Evolutionary conservation across 2,329 filamentous ascomycete species (phyloP).

Genomic region (Pseudogymnoascus sp.): DNA sequence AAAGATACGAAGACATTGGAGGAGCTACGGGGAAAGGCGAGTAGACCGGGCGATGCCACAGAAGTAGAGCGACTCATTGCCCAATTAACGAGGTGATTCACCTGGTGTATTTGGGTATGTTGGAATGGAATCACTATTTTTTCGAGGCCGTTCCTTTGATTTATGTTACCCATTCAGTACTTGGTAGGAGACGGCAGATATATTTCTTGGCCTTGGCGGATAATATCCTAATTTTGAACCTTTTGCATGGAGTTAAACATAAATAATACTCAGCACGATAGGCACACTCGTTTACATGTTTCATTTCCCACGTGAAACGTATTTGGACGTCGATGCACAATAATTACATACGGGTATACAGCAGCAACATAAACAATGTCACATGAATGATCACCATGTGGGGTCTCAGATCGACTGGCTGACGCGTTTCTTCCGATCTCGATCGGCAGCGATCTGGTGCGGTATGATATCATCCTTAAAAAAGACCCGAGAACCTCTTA

Average conservation of each 20-base stretch:
- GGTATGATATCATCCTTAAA: not conserved
- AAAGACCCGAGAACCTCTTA: not conserved
- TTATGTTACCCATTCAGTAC: not conserved
- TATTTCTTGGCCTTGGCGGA: not conserved
- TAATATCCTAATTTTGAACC: not conserved
- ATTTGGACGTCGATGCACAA: not conserved
- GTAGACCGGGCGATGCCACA: slow-evolving; percentile 54
- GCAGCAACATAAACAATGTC: slow-evolving; percentile 1
- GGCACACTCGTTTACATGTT: not conserved
- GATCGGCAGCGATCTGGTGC: not conserved
- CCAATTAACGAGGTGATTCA: slow-evolving; percentile 43
- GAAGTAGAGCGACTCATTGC: slow-evolving; percentile 77
- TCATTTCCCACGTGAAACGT: not conserved
- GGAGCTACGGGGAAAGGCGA: slow-evolving; percentile 65
- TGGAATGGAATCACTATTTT: not conserved
- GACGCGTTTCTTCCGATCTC: not conserved
- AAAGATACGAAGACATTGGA: slow-evolving; percentile 73
- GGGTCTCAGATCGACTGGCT: slow-evolving; percentile 8
- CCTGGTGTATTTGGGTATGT: not conserved
- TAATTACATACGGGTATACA: not conserved
- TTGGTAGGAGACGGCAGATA: not conserved
- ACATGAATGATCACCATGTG: slow-evolving; percentile 4
- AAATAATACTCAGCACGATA: not conserved
- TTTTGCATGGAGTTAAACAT: not conserved
- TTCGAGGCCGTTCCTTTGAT: not conserved